Evolutionary conservation across 1,139 yeast species (phyloP).

Genomic region (Fermentozyma sake): DNA sequence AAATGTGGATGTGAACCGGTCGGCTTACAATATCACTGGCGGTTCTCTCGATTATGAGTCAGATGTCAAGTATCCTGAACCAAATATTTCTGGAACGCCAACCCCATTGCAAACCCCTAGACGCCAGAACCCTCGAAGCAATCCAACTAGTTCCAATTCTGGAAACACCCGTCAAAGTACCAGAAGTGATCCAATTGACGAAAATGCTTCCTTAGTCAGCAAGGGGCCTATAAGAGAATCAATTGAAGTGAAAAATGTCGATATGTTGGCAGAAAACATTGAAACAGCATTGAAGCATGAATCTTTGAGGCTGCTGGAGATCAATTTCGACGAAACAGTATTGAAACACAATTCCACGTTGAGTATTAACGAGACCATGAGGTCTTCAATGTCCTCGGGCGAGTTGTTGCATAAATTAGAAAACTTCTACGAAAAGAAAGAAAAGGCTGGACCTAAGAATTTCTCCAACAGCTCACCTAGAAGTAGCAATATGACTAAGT

Average conservation of each 20-base stretch:
- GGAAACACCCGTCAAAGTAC: slow-evolving; percentile 2
- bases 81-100: too few species aligned
- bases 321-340: slow-evolving; percentile 6
- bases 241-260: too few species aligned
- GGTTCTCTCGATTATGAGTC: slow-evolving; percentile 11
- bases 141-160: neutral
- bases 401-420: slow-evolving; percentile 32
- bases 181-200: slow-evolving; percentile 6
- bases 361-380: slow-evolving; percentile 9
- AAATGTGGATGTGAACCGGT: slow-evolving; percentile 13
- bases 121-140: slow-evolving; percentile 1
- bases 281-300: slow-evolving; percentile 2
- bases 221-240: too few species aligned
- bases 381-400: slow-evolving; percentile 32
- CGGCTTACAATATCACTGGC: slow-evolving; percentile 12
- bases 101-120: slow-evolving; percentile 14
- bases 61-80: slow-evolving; percentile 18
- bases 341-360: slow-evolving; percentile 3
- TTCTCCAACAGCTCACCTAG: slow-evolving; percentile 1
- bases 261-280: slow-evolving; percentile 1
- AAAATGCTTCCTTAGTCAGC: slow-evolving; percentile 1
- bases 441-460: neutral
- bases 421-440: slow-evolving; percentile 7
- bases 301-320: slow-evolving; percentile 1
- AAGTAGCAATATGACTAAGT: slow-evolving; percentile 1